phyloP scores from a whole-genome alignment of 2,329 filamentous ascomycete species.

The Trichoderma guizhouense region DNA sequence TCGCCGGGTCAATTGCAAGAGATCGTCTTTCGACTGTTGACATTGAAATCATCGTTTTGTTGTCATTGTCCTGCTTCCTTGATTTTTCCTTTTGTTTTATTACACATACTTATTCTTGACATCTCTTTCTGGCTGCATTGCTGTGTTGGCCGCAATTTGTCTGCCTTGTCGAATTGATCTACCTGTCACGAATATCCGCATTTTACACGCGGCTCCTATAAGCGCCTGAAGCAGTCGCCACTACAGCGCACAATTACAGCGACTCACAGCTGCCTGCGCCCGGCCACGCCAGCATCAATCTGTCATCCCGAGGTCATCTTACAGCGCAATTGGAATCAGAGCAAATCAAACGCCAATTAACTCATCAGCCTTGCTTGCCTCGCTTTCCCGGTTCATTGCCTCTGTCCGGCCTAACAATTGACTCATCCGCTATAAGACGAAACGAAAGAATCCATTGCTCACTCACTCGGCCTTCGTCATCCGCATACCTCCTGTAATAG shows the following conservation, averaged over 20 bases:
- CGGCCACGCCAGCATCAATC: not conserved
- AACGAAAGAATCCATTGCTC: not conserved
- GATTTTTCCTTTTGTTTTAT: not conserved
- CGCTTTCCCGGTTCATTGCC: not conserved
- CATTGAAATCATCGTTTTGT: not conserved
- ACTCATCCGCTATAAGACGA: not conserved
- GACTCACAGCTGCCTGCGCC: conserved; percentile 4
- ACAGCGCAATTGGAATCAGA: conserved; percentile 2
- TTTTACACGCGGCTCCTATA: conserved; percentile 9
- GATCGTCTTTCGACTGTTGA: not conserved
- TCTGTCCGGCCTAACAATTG: not conserved
- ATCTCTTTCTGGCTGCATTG: not conserved
- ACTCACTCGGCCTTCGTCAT: not conserved
- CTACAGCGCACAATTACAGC: conserved; percentile 1
- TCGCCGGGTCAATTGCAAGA: conserved; percentile 10
- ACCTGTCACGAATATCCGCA: not conserved
- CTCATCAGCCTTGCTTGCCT: not conserved
- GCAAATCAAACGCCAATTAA: not conserved
- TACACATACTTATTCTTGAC: not conserved
- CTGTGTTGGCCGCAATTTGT: not conserved
- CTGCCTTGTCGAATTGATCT: conserved; percentile 5
- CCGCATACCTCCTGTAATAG: not conserved
- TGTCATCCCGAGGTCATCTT: conserved; percentile 8
- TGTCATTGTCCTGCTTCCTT: not conserved
- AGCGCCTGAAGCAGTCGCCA: conserved; percentile 7